These are phyloP conservation scores for Paramecium octaurelia DNA, from an alignment of 73 alveolate genomes.

Conservation along the genomic window DNA sequence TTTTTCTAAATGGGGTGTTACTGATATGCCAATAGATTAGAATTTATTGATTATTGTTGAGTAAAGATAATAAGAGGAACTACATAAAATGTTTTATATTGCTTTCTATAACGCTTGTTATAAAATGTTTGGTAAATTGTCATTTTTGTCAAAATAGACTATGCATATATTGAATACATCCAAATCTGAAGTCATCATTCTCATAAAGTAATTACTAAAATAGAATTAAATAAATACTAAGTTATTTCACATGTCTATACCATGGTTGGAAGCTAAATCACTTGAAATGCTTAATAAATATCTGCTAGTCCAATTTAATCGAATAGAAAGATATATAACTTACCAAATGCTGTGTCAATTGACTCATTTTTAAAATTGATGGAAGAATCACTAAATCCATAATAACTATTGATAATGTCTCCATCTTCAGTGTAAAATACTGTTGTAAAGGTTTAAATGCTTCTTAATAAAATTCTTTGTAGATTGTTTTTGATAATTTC, in stretches of 20 bases:
- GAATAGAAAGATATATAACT: background rate
- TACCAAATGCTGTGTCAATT: background rate
- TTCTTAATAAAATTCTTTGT: background rate
- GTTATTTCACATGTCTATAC: background rate
- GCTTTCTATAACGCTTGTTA: background rate
- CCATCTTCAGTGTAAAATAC: background rate
- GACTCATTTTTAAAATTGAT: background rate
- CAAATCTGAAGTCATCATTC: background rate
- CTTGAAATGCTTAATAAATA: background rate
- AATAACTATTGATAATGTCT: background rate
- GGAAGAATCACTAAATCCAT: background rate
- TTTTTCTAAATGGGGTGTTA: background rate
- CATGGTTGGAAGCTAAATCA: background rate
- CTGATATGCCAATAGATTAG: background rate
- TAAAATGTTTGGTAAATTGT: background rate
- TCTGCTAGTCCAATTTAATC: background rate
- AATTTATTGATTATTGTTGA: background rate
- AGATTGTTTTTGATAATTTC: background rate
- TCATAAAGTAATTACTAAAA: background rate
- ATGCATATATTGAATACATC: background rate
- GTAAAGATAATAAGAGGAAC: background rate
- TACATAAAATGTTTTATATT: background rate
- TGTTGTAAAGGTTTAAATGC: background rate
- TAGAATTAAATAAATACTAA: background rate
- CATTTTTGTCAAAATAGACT: background rate